Evolutionary conservation across 106 monocot genomes (phyloP).

Genomic region (Acorus gramineus): DNA sequence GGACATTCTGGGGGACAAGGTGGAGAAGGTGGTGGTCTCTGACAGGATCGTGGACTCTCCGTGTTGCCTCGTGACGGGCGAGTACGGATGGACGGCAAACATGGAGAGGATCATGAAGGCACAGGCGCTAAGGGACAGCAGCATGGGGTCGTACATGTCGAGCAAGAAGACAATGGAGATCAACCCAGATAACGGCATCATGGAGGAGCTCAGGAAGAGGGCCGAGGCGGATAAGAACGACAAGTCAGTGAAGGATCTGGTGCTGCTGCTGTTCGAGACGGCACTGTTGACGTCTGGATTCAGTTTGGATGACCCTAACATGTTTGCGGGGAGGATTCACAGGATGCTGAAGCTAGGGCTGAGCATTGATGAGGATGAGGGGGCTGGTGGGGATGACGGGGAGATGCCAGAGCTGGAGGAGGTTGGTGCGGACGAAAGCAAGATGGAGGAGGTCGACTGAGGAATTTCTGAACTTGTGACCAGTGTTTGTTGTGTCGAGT

Average conservation of each 20-base stretch:
- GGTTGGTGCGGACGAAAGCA: constrained; percentile 18
- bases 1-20: too few relatives aligned
- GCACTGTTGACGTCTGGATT: constrained; percentile 19
- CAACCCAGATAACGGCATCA: too few relatives aligned
- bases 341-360: constrained; percentile 23
- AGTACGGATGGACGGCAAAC: constrained; percentile 19
- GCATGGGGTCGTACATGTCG: too few relatives aligned
- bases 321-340: constrained; percentile 22
- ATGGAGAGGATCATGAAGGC: neutral
- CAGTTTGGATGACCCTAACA: constrained; percentile 23
- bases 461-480: neutral
- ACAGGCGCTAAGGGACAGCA: too few relatives aligned
- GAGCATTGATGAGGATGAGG: constrained; percentile 19
- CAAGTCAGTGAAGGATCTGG: constrained; percentile 25
- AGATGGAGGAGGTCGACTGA: constrained; percentile 28
- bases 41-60: constrained; percentile 19
- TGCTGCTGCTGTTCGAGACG: constrained; percentile 20
- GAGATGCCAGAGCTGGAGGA: constrained; percentile 23
- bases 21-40: constrained; percentile 3
- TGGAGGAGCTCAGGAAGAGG: neutral
- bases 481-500: neutral
- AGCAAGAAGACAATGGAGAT: too few relatives aligned
- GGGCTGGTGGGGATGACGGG: constrained; percentile 7
- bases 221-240: constrained; percentile 20
- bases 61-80: constrained; percentile 16